Percentiles rank a stretch among this genome's conserved stretches.
Evolutionary conservation across 768 basidiomycete species (phyloP).

Genomic region (Cystobasidium onofrii): DNA sequence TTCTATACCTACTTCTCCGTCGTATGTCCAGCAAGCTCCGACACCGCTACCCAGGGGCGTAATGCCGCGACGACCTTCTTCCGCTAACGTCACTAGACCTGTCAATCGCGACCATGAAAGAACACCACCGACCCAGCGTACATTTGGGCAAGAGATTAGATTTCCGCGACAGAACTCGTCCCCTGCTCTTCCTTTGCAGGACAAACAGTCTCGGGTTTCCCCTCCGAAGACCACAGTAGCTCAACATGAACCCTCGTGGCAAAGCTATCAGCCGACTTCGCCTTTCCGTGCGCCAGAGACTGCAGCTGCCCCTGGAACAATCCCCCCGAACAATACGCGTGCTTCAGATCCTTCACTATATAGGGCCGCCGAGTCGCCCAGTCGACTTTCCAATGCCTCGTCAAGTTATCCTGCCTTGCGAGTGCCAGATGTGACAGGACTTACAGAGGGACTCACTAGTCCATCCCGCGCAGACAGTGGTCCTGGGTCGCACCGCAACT

Average conservation of each 20-base stretch:
- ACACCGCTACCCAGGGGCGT: background rate
- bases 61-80: background rate
- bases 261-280: background rate
- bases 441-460: constrained; percentile 39
- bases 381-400: background rate
- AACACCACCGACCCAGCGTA: background rate
- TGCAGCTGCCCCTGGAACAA: background rate
- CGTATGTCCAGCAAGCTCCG: background rate
- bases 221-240: background rate
- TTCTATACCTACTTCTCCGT: background rate
- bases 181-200: background rate
- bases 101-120: background rate
- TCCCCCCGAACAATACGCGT: constrained; percentile 22
- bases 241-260: background rate
- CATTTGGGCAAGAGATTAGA: background rate
- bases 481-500: background rate
- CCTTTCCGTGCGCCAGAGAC: background rate
- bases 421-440: constrained; percentile 39
- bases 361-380: background rate
- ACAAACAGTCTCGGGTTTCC: background rate
- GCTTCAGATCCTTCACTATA: background rate
- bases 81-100: background rate
- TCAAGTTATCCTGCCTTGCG: constrained; percentile 10
- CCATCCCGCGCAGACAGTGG: background rate
- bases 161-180: background rate